Conservation (phyloP, 331 rosid genomes). For the Malus hybrid region DNA sequence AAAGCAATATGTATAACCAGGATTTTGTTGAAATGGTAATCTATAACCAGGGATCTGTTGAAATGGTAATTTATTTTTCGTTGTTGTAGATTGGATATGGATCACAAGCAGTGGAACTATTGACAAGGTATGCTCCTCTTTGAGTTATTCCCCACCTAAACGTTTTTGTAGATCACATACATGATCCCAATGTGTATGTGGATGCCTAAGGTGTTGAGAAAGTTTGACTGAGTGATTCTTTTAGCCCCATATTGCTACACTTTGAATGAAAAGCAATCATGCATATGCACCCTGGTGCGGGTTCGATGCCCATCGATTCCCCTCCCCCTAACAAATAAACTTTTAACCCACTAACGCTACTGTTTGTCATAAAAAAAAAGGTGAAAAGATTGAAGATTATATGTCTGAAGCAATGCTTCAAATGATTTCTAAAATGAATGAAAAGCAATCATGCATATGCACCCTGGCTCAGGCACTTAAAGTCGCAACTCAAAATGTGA, state of each 20-base stretch:
- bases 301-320: too few relatives aligned
- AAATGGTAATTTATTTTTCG: slow-evolving; percentile 9
- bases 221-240: background rate
- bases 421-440: background rate
- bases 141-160: slow-evolving; percentile 14
- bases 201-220: background rate
- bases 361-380: too few relatives aligned
- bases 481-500: background rate
- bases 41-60: background rate
- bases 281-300: too few relatives aligned
- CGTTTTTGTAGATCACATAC: background rate
- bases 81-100: slow-evolving; percentile 86
- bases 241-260: background rate
- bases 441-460: background rate
- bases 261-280: background rate
- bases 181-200: background rate
- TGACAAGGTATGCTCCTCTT: slow-evolving; percentile 61
- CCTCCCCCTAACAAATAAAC: too few relatives aligned
- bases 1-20: slow-evolving; percentile 9
- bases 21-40: slow-evolving; percentile 9
- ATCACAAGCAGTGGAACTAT: slow-evolving; percentile 90
- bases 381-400: background rate
- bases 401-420: background rate
- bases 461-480: background rate
- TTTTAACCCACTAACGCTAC: too few relatives aligned